A percentile compares a stretch with the other conserved stretches of the same genome.
These are phyloP conservation scores for Strobilomyces confusus DNA, from an alignment of 768 basidiomycete species.

Conservation along the genomic window DNA sequence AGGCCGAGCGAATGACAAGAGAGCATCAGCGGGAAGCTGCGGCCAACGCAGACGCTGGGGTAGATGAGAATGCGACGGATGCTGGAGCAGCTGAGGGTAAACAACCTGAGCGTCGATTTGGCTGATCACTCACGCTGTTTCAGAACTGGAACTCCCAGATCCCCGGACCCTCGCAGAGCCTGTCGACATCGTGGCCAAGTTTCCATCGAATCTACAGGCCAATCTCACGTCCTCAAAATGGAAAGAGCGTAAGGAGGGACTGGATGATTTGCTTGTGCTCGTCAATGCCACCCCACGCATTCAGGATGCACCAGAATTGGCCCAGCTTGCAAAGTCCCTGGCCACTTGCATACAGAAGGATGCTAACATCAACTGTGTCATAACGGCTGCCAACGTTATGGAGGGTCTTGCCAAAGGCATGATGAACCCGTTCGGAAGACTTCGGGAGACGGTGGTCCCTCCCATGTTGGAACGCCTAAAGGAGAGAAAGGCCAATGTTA, in stretches of 20 bases:
- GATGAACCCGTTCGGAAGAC: conserved; percentile 66
- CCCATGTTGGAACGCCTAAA: conserved; percentile 87
- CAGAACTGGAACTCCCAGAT: conserved; percentile 54
- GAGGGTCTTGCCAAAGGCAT: conserved; percentile 85
- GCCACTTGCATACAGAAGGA: conserved; percentile 81
- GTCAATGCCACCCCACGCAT: conserved; percentile 71
- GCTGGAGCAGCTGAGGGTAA: conserved; percentile 53
- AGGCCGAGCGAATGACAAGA: conserved; percentile 76
- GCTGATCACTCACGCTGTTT: conserved; percentile 9
- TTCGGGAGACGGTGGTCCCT: conserved; percentile 67
- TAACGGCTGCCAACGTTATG: conserved; percentile 78
- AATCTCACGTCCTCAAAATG: conserved; percentile 88
- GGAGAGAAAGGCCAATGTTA: conserved; percentile 88
- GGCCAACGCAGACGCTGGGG: conserved; percentile 35
- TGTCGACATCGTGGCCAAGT: conserved; percentile 69
- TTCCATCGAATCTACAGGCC: conserved; percentile 72
- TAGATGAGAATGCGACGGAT: conserved; percentile 34
- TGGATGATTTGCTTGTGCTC: conserved; percentile 76
- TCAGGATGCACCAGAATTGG: conserved; percentile 74
- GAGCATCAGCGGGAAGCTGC: conserved; percentile 71
- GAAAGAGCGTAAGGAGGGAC: conserved; percentile 93
- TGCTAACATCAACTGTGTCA: conserved; percentile 94
- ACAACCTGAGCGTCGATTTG: conserved; percentile 9
- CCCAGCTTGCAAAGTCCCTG: conserved; percentile 70
- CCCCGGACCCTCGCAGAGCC: conserved; percentile 78